These are phyloP conservation scores for Aspergillus leporis DNA, from an alignment of 495 filamentous ascomycete genomes.

Conservation along the genomic window DNA sequence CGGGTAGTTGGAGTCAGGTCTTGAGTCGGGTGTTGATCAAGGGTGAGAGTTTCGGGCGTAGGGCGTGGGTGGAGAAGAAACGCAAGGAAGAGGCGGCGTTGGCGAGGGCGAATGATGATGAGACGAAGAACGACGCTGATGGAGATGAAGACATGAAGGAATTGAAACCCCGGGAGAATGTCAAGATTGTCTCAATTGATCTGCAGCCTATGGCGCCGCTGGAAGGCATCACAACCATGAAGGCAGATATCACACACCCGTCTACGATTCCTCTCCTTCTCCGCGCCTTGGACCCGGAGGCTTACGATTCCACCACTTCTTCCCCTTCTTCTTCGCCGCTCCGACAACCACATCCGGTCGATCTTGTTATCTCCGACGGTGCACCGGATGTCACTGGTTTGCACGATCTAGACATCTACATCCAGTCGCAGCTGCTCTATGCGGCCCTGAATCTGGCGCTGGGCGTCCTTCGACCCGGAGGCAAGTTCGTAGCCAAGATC, in stretches of 20 bases:
- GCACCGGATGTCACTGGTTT: slow-evolving; percentile 96
- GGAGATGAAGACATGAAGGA: slow-evolving; percentile 34
- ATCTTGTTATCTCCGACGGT: slow-evolving; percentile 91
- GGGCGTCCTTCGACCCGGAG: slow-evolving; percentile 86
- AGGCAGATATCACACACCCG: slow-evolving; percentile 96
- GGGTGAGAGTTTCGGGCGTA: slow-evolving; percentile 81
- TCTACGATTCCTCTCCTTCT: slow-evolving; percentile 88
- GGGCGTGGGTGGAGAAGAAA: slow-evolving; percentile 82
- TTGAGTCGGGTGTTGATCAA: slow-evolving; percentile 90
- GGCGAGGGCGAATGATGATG: slow-evolving; percentile 39
- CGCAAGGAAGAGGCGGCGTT: slow-evolving; percentile 49
- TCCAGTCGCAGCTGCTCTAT: slow-evolving; percentile 93
- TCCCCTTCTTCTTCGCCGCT: slow-evolving; percentile 34
- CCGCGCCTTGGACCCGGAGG: slow-evolving; percentile 76
- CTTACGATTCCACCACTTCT: slow-evolving; percentile 54
- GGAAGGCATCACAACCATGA: slow-evolving; percentile 84
- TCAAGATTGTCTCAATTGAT: slow-evolving; percentile 94
- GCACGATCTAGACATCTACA: slow-evolving; percentile 96
- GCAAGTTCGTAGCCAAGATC: slow-evolving; percentile 97
- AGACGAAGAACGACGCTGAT: slow-evolving; percentile 24
- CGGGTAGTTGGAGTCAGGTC: slow-evolving; percentile 95
- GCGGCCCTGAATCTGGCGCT: slow-evolving; percentile 89
- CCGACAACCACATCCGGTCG: slow-evolving; percentile 69
- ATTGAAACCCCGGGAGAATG: slow-evolving; percentile 64
- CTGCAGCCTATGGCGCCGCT: slow-evolving; percentile 93